Conservation (phyloP, 495 filamentous ascomycete species). For the Cercophora scortea region DNA sequence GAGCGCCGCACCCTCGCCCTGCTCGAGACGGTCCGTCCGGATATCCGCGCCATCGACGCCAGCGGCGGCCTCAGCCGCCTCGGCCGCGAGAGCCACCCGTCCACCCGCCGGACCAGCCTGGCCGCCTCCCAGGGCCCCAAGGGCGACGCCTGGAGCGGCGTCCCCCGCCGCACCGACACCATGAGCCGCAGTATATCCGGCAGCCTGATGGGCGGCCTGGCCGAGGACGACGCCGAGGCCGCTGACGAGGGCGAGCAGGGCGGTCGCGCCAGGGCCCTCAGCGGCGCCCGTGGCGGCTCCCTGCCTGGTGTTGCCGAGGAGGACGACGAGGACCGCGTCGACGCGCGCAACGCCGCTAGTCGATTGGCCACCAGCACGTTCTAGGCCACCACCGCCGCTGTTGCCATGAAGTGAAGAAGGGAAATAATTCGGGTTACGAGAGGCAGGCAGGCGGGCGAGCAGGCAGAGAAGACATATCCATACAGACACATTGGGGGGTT, state of each 20-base stretch:
- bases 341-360: conserved; percentile 91
- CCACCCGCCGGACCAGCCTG: conserved; percentile 65
- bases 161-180: conserved; percentile 71
- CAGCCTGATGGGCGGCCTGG: conserved; percentile 44
- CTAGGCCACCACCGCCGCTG: conserved; percentile 32
- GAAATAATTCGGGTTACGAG: no score
- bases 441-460: neutral
- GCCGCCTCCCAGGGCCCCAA: conserved; percentile 86
- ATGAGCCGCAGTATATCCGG: conserved; percentile 69
- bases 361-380: conserved; percentile 91
- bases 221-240: conserved; percentile 37
- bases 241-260: conserved; percentile 35
- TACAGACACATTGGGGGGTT: no score
- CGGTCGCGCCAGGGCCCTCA: conserved; percentile 44
- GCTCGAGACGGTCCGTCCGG: conserved; percentile 82
- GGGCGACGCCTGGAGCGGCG: conserved; percentile 95
- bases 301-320: conserved; percentile 65
- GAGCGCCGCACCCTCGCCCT: conserved; percentile 89
- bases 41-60: conserved; percentile 86
- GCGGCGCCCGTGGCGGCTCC: conserved; percentile 38
- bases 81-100: conserved; percentile 79
- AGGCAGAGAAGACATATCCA: neutral
- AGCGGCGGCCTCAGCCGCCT: conserved; percentile 82
- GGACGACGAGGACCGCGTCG: conserved; percentile 87
- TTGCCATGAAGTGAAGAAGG: neutral